phyloP scores from a whole-genome alignment of 352 stramenopile species.

The Phytopythium aichiense region DNA sequence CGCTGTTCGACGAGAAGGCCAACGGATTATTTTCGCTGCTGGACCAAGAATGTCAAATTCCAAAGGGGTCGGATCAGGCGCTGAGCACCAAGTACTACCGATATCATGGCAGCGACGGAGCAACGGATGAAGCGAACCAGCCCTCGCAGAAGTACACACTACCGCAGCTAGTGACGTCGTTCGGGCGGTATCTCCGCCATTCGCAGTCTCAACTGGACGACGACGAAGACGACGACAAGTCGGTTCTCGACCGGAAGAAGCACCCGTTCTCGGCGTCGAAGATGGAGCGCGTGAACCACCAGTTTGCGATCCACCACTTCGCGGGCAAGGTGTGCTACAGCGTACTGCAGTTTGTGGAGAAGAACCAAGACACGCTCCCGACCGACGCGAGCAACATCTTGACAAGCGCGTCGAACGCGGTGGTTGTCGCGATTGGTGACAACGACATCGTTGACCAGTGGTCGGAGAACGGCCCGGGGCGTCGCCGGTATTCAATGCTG shows the following conservation, averaged over 20 bases:
- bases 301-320: conserved; percentile 84
- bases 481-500: conserved; percentile 46
- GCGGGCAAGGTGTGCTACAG: conserved; percentile 74
- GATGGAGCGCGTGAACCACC: conserved; percentile 75
- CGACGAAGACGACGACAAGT: conserved; percentile 35
- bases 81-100: conserved; percentile 81
- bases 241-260: conserved; percentile 21
- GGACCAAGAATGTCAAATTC: conserved; percentile 83
- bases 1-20: conserved; percentile 78
- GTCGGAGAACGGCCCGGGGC: conserved; percentile 17
- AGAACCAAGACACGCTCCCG: conserved; percentile 82
- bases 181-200: conserved; percentile 52
- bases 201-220: conserved; percentile 29
- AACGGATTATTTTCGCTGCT: conserved; percentile 78
- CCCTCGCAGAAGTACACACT: conserved; percentile 51
- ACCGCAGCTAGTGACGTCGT: conserved; percentile 58
- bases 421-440: conserved; percentile 55
- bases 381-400: conserved; percentile 55
- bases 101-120: conserved; percentile 41
- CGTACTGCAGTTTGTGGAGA: conserved; percentile 80
- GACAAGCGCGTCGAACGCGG: conserved; percentile 50
- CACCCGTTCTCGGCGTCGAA: conserved; percentile 76
- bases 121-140: conserved; percentile 21
- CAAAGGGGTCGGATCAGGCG: conserved; percentile 78
- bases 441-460: conserved; percentile 42